Conservation (phyloP, 2,329 filamentous ascomycete genomes). For the Sporothrix globosa region DNA sequence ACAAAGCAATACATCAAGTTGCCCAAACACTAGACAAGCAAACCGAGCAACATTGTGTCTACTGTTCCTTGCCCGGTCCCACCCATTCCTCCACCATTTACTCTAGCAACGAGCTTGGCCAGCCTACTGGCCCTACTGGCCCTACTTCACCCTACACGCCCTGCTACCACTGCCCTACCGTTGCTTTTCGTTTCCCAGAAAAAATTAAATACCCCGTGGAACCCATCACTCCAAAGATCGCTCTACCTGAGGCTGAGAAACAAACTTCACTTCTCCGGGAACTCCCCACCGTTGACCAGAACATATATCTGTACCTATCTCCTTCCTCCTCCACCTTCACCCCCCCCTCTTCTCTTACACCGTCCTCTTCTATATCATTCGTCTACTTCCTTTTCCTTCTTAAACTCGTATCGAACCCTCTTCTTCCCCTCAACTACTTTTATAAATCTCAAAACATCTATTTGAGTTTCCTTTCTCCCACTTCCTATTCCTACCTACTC, state of each 20-base stretch:
- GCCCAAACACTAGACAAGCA: background rate
- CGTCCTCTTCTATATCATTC: constrained; percentile 3
- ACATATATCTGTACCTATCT: constrained; percentile 31
- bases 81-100: background rate
- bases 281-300: constrained; percentile 27
- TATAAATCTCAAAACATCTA: constrained; percentile 20
- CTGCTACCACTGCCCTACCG: constrained; percentile 26
- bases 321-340: constrained; percentile 21
- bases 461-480: constrained; percentile 17
- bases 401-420: constrained; percentile 18
- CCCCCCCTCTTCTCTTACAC: constrained; percentile 17
- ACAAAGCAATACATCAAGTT: constrained; percentile 11
- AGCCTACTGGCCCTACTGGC: background rate
- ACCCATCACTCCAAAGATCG: constrained; percentile 19
- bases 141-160: background rate
- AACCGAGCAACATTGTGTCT: constrained; percentile 16
- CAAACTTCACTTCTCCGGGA: constrained; percentile 28
- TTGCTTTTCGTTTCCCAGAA: constrained; percentile 28
- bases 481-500: background rate
- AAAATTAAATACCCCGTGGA: constrained; percentile 29
- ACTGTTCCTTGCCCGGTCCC: constrained; percentile 16
- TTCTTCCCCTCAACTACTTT: constrained; percentile 3
- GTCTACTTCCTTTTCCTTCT: constrained; percentile 9
- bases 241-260: constrained; percentile 35
- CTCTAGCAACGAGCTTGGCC: constrained; percentile 21